Base-by-base conservation (phyloP, 2,329 filamentous ascomycete species). In the Diaporthe australafricana region DNA sequence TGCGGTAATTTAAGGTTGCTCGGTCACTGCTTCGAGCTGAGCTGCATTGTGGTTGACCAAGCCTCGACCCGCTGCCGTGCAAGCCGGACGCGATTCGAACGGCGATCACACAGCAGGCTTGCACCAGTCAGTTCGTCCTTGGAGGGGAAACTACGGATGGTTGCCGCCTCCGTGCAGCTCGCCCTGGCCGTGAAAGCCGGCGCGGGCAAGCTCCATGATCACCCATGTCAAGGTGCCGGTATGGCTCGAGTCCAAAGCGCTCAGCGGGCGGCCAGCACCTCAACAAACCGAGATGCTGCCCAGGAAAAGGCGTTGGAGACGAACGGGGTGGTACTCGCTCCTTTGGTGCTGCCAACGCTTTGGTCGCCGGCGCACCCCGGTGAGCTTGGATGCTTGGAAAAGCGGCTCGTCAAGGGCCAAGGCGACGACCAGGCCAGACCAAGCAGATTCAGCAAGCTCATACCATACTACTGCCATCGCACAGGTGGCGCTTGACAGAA, bases 301-400 rank as follows among this genome's bases (percentile, higher is more conserved):
- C 17, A 14, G 16, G n/a, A 20, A 17, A 14, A 25, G 27, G 27
- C 22, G 42, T 35, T 48, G 20, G 57, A 48, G 42, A 30, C 9
- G 57, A 27, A 11, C 57, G 25, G 60, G 42, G 45, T 63, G 42
- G 14, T 63, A 45, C 42, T 48, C 40, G 22, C 11, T 25, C 27
- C 42, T 3, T 48, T 48, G 27, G 57, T 20, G 60, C 32, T 22
- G 42, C 42, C 60, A 63, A 48, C 60, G 60, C 60, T 63, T 63
- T 63, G 60, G 30, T 63, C 60, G 42, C 42, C 60, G 60, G 60
- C 60, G 60, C 32, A 63, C 60, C 60, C 57, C 60, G 60, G 60
- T 27, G 35, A 47, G 42, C 42, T 30, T 50, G 60, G 42, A 48
- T 48, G 57, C 42, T 63, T 63, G 42, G 42, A 25, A 30, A 48